A percentile compares a stretch with the other conserved stretches of the same genome.
phyloP scores from a whole-genome alignment of 2,329 filamentous ascomycete genomes.

The Bipolaris zeicola region DNA sequence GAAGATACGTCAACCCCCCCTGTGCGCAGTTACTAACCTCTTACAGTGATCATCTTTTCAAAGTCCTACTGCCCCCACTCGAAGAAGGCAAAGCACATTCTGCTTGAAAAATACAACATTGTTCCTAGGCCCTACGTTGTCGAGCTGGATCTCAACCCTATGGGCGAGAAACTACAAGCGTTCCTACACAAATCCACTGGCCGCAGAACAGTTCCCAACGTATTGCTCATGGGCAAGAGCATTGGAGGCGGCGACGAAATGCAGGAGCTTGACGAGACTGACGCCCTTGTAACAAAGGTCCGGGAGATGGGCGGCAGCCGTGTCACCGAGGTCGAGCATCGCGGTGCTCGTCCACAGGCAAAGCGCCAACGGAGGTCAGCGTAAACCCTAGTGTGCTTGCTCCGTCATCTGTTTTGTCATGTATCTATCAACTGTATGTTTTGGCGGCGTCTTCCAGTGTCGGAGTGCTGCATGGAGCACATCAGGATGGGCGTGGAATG shows the following conservation, averaged over 20 bases:
- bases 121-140: slow-evolving; percentile 83
- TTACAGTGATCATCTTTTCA: slow-evolving; percentile 88
- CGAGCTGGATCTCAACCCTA: slow-evolving; percentile 81
- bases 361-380: slow-evolving; percentile 12
- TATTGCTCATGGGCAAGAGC: slow-evolving; percentile 84
- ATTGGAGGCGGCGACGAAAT: slow-evolving; percentile 92
- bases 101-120: slow-evolving; percentile 85
- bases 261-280: slow-evolving; percentile 65
- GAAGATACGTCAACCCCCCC: background rate
- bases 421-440: background rate
- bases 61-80: slow-evolving; percentile 92
- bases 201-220: slow-evolving; percentile 86
- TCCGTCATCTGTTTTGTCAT: background rate
- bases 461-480: background rate
- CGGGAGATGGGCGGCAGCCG: slow-evolving; percentile 74
- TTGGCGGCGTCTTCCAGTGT: background rate
- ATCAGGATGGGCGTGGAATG: background rate
- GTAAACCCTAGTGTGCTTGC: background rate
- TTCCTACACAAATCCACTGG: slow-evolving; percentile 75
- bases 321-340: slow-evolving; percentile 48
- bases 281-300: slow-evolving; percentile 73
- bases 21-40: slow-evolving; percentile 12
- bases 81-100: slow-evolving; percentile 79
- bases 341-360: slow-evolving; percentile 17
- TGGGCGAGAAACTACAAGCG: slow-evolving; percentile 75